Evolutionary conservation across 345 rosid species (phyloP).

Genomic region (Physaria fendleri): DNA sequence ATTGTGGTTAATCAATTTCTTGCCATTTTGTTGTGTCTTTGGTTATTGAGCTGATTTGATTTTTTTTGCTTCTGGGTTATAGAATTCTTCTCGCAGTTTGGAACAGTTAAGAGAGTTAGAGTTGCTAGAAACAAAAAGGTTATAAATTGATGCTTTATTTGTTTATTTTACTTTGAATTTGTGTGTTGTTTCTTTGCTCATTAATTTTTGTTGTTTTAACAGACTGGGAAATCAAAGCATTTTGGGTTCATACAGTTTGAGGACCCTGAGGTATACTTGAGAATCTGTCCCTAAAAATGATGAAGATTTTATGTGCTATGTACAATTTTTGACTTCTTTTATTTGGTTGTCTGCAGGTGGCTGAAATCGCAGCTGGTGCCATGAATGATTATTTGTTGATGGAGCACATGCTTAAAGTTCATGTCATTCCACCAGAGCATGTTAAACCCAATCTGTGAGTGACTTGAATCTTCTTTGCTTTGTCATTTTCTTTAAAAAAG

Average conservation of each 20-base stretch:
- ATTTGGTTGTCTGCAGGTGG: constrained; percentile 53
- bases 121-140: constrained; percentile 89
- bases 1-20: not conserved
- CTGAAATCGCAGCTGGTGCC: constrained; percentile 83
- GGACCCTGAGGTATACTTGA: constrained; percentile 58
- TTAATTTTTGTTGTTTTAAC: constrained; percentile 13
- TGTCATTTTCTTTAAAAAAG: not conserved
- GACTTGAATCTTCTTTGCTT: not conserved
- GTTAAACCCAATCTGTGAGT: constrained; percentile 84
- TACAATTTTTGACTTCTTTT: not conserved
- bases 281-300: not conserved
- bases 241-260: constrained; percentile 84
- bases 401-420: constrained; percentile 81
- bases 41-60: not conserved
- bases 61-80: not conserved
- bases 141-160: not conserved
- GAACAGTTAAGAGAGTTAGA: constrained; percentile 68
- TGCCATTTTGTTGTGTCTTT: not conserved
- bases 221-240: constrained; percentile 96
- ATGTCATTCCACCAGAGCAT: constrained; percentile 52
- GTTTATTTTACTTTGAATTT: not conserved
- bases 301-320: not conserved
- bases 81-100: constrained; percentile 85
- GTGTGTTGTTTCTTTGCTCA: not conserved
- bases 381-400: constrained; percentile 82